Evolutionary conservation across 1,284 basidiomycete species (phyloP).

Genomic region (Caloboletus inedulis): DNA sequence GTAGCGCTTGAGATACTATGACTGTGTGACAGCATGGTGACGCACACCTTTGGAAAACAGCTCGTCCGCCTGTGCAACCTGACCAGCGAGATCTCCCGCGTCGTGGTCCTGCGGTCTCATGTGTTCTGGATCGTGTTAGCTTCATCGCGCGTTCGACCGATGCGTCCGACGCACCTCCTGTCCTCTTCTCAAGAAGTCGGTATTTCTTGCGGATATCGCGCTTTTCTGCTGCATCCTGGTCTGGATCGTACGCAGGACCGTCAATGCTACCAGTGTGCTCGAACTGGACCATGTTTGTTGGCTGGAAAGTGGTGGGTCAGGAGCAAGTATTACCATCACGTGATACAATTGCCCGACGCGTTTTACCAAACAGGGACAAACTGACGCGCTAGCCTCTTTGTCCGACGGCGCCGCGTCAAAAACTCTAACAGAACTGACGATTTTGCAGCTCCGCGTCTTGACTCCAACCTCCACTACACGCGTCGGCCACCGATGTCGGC

Average conservation of each 20-base stretch:
- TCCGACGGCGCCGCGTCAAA: not conserved
- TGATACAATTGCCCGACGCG: conserved; percentile 29
- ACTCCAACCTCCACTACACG: not conserved
- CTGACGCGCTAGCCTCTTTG: not conserved
- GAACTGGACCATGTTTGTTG: conserved; percentile 18
- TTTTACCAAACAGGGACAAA: conserved; percentile 25
- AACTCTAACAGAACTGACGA: not conserved
- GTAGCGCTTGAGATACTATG: conserved; percentile 6
- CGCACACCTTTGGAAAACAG: conserved; percentile 59
- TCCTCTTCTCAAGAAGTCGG: conserved; percentile 57
- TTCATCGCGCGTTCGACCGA: not conserved
- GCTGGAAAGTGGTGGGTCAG: not conserved
- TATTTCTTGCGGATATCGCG: conserved; percentile 68
- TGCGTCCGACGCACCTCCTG: conserved; percentile 49
- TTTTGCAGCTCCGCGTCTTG: not conserved
- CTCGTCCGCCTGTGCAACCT: conserved; percentile 53
- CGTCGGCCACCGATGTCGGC: conserved; percentile 15
- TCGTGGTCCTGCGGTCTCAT: conserved; percentile 54
- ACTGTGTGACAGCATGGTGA: not conserved
- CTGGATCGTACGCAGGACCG: conserved; percentile 65
- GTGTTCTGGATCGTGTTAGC: conserved; percentile 17
- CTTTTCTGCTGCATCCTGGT: conserved; percentile 74
- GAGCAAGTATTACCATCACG: conserved; percentile 18
- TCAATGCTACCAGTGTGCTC: conserved; percentile 7
- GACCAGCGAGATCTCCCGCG: conserved; percentile 52